A percentile compares a stretch with the other conserved stretches of the same genome.
phyloP scores from a whole-genome alignment of 176 grass and related monocot genomes.

The Saccharum spontaneum region DNA sequence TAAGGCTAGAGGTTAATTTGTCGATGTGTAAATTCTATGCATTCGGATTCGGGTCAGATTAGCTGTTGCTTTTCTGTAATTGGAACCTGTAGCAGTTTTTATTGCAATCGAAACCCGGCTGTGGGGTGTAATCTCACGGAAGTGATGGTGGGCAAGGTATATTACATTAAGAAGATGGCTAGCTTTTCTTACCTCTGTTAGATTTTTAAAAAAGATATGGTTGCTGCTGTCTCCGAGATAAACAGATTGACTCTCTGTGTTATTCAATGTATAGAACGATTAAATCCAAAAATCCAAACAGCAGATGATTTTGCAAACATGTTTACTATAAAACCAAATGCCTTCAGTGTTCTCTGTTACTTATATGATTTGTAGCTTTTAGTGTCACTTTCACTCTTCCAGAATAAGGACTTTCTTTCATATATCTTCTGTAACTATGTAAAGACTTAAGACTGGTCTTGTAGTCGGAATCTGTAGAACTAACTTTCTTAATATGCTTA shows the following conservation, averaged over 20 bases:
- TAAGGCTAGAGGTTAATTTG: not conserved
- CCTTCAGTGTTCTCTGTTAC: not conserved
- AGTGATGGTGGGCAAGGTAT: not conserved
- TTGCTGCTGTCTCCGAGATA: not conserved
- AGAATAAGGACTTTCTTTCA: not conserved
- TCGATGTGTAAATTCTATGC: not conserved
- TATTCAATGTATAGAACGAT: not conserved
- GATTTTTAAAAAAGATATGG: not conserved
- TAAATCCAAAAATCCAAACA: slow-evolving; percentile 7
- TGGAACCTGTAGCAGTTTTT: not conserved
- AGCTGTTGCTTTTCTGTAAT: not conserved
- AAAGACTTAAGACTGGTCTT: not conserved
- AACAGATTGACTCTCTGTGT: not conserved
- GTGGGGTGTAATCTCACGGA: not conserved
- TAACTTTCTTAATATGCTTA: slow-evolving; percentile 41
- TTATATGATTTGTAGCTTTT: not conserved
- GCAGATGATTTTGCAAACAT: not conserved
- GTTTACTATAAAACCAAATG: not conserved
- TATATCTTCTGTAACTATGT: not conserved
- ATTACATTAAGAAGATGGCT: not conserved
- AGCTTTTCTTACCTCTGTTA: not conserved
- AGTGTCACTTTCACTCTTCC: not conserved
- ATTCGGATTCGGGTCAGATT: not conserved
- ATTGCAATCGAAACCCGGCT: not conserved
- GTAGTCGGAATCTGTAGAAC: slow-evolving; percentile 14